These are phyloP conservation scores for Jacaranda mimosifolia DNA, from an alignment of 257 asterid species.

Conservation along the genomic window DNA sequence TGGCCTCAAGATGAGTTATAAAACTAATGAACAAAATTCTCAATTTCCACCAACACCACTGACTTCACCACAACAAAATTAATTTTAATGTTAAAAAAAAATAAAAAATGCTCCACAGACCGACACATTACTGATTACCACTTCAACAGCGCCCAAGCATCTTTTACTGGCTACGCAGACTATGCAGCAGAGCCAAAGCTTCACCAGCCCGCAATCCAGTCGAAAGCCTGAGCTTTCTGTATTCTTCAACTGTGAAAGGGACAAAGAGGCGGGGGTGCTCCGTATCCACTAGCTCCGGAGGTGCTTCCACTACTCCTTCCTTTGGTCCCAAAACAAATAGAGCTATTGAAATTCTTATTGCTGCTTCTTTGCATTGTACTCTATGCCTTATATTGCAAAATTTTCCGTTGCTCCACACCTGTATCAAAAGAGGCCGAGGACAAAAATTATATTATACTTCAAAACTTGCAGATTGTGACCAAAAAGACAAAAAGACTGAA, in stretches of 20 bases:
- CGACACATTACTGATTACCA: neutral
- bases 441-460: neutral
- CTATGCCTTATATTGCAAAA: slow-evolving; percentile 28
- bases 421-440: neutral
- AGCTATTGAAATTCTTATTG: slow-evolving; percentile 13
- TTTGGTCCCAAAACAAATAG: slow-evolving; percentile 27
- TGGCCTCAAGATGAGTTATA: too few species aligned
- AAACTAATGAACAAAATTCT: too few species aligned
- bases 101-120: too few species aligned
- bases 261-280: slow-evolving; percentile 21
- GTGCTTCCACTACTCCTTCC: slow-evolving; percentile 29
- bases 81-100: too few species aligned
- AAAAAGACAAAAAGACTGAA: neutral
- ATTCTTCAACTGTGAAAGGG: slow-evolving; percentile 22
- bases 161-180: neutral
- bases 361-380: slow-evolving; percentile 25
- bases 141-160: too few species aligned
- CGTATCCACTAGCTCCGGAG: slow-evolving; percentile 12
- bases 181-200: slow-evolving; percentile 29
- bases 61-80: too few species aligned
- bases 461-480: neutral
- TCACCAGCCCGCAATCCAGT: slow-evolving; percentile 39
- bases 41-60: too few species aligned
- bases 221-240: slow-evolving; percentile 29
- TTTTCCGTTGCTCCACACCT: slow-evolving; percentile 39